These are phyloP conservation scores for Golubevia sp. DNA, from an alignment of 1,284 basidiomycete species.

Conservation along the genomic window DNA sequence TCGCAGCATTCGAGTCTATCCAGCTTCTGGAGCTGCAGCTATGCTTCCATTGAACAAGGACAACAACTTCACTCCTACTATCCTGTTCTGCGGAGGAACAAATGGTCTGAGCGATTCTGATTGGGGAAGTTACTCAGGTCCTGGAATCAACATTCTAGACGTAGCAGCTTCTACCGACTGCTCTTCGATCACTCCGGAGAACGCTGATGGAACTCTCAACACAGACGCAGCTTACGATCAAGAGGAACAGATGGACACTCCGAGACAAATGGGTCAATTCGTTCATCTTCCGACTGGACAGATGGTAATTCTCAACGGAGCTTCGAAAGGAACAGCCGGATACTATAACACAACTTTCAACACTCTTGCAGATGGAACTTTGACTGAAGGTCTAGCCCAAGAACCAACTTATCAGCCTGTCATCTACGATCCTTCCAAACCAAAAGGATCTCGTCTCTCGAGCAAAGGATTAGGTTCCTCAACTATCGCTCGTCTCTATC, in stretches of 20 bases:
- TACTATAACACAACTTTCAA: slow-evolving; percentile 54
- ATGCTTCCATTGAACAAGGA: slow-evolving; percentile 51
- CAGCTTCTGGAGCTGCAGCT: slow-evolving; percentile 53
- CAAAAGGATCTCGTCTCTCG: slow-evolving; percentile 33
- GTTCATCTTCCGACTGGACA: slow-evolving; percentile 54
- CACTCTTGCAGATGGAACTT: slow-evolving; percentile 16
- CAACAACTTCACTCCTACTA: slow-evolving; percentile 53
- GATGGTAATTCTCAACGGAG: slow-evolving; percentile 60
- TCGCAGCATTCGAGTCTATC: slow-evolving; percentile 46
- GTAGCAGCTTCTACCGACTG: slow-evolving; percentile 44
- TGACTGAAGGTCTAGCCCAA: slow-evolving; percentile 48
- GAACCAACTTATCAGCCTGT: slow-evolving; percentile 52
- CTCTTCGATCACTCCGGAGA: slow-evolving; percentile 53
- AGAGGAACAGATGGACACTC: slow-evolving; percentile 46
- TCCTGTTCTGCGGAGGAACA: slow-evolving; percentile 59
- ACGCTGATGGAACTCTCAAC: slow-evolving; percentile 28
- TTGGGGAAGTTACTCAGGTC: slow-evolving; percentile 53
- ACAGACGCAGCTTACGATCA: slow-evolving; percentile 31
- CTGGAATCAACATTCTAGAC: slow-evolving; percentile 38
- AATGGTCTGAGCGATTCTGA: slow-evolving; percentile 30
- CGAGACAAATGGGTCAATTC: slow-evolving; percentile 52
- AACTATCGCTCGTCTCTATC: slow-evolving; percentile 53
- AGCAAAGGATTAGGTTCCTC: slow-evolving; percentile 30
- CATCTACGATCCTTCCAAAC: slow-evolving; percentile 49
- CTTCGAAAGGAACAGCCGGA: slow-evolving; percentile 48